These are phyloP conservation scores for Eucalyptus sideroxylon DNA, from an alignment of 345 rosid genomes.

Conservation along the genomic window DNA sequence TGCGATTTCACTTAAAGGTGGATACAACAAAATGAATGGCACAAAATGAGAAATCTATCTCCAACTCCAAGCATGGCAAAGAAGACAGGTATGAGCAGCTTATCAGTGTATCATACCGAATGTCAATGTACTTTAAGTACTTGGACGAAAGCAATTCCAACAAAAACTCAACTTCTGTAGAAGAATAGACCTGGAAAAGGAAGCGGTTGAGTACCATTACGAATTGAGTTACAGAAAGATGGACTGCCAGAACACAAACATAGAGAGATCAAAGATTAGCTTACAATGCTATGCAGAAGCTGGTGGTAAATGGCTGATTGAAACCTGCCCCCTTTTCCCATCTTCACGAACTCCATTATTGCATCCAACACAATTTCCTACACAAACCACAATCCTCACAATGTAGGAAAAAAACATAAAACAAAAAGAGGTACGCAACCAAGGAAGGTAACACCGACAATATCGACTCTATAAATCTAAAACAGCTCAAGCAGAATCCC, in stretches of 20 bases:
- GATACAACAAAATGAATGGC: background rate
- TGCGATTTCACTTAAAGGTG: background rate
- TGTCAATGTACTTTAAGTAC: slow-evolving; percentile 69
- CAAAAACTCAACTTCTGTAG: slow-evolving; percentile 17
- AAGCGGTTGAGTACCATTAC: background rate
- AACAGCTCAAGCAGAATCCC: background rate
- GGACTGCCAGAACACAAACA: background rate
- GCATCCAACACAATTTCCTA: slow-evolving; percentile 80
- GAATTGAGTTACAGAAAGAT: background rate
- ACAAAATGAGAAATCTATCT: background rate
- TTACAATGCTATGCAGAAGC: slow-evolving; percentile 56
- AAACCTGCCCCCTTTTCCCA: slow-evolving; percentile 56
- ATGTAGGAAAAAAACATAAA: background rate
- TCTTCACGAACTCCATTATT: slow-evolving; percentile 72
- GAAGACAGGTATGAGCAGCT: background rate
- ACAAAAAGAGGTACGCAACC: background rate
- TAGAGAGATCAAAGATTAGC: background rate
- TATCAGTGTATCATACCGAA: slow-evolving; percentile 33
- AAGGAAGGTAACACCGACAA: background rate
- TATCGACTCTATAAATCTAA: background rate
- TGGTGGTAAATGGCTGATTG: slow-evolving; percentile 61
- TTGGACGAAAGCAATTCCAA: slow-evolving; percentile 49
- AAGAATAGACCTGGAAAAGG: slow-evolving; percentile 38
- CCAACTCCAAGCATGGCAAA: background rate
- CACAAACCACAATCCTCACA: background rate